Base-by-base conservation (phyloP, 2,329 filamentous ascomycete species). In the Colletotrichum melonis region DNA sequence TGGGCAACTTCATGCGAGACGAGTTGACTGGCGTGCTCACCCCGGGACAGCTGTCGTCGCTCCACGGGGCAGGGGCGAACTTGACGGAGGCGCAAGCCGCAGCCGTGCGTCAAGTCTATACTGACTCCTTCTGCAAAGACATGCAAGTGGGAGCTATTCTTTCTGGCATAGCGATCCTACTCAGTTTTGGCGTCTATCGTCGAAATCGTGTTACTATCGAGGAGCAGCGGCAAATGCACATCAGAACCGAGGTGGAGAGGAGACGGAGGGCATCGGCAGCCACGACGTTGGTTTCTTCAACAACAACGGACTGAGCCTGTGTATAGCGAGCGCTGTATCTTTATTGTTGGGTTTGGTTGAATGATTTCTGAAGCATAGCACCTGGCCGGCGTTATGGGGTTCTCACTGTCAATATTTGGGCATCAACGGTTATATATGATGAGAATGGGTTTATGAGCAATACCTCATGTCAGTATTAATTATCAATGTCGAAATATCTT, bases 111-210 rank as follows among this genome's bases (percentile, higher is more conserved):
- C 75, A 76, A 32, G 81, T 83, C 0, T 88, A 88, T 75, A 80
- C 85, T 0, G 78, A 84, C 12, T 84, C 87, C 2, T 88, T 88
- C 75, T 81, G 76, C 6, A 76, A 81, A 63, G 85, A 86, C 62
- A 88, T 89, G 87, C 80, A 81, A 58, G 81, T 86, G n/a, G 85
- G 83, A 52, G 80, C 83, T 1, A 81, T 81, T 2, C 76, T 89
- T 16, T 80, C 85, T 11, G 84, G 80, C 4, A 73, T 82, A 9
- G 86, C 82, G 2, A 74, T 87, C 16, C 19, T 89, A 3, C 75
- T 82, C 2, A 81, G 85, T 1, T 64, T 85, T 19, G 82, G 83
- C 0, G 82, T 83, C 0, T 87, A 82, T 69, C 82, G 81, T 7
- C 80, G 80, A 22, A 76, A 80, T 22, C 78, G 82, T 14, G 56